Conservation (phyloP, 768 basidiomycete species). For the Lepiota venenata region DNA sequence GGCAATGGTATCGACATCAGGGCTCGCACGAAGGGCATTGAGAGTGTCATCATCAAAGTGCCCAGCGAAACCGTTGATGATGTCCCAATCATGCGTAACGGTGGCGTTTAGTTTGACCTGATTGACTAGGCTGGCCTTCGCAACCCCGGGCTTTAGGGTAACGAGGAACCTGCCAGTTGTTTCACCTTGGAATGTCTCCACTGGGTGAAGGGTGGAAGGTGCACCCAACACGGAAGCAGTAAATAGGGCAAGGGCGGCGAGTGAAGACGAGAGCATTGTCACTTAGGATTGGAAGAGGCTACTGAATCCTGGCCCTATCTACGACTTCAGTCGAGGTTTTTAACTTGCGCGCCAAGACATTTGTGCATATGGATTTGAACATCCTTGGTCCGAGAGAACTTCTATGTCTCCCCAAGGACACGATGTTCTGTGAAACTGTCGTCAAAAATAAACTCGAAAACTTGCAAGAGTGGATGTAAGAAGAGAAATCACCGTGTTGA, state of each 20-base stretch:
- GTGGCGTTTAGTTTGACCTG: constrained; percentile 9
- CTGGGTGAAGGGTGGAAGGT: constrained; percentile 17
- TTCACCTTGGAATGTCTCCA: constrained; percentile 21
- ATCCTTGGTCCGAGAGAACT: not conserved
- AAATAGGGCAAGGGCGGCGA: constrained; percentile 8
- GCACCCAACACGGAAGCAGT: constrained; percentile 15
- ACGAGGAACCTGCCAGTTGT: constrained; percentile 28
- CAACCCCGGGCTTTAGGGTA: constrained; percentile 25
- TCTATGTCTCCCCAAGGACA: not conserved
- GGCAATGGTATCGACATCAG: constrained; percentile 24
- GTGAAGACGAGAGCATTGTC: constrained; percentile 1
- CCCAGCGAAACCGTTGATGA: constrained; percentile 32
- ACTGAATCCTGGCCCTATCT: not conserved
- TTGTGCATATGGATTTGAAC: constrained; percentile 1
- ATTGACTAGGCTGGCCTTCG: constrained; percentile 16
- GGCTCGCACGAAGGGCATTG: constrained; percentile 20
- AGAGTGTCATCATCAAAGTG: constrained; percentile 20
- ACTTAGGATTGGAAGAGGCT: not conserved
- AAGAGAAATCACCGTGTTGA: not conserved
- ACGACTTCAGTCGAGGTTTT: not conserved
- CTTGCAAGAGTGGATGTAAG: not conserved
- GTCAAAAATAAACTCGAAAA: not conserved
- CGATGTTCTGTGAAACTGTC: constrained; percentile 5
- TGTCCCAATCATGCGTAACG: constrained; percentile 19
- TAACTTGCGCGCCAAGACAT: not conserved